Evolutionary conservation across 163 green algal genomes (phyloP), one percentile per base, ranked within the genome.

Genomic region (Chlorella variabilis): DNA sequence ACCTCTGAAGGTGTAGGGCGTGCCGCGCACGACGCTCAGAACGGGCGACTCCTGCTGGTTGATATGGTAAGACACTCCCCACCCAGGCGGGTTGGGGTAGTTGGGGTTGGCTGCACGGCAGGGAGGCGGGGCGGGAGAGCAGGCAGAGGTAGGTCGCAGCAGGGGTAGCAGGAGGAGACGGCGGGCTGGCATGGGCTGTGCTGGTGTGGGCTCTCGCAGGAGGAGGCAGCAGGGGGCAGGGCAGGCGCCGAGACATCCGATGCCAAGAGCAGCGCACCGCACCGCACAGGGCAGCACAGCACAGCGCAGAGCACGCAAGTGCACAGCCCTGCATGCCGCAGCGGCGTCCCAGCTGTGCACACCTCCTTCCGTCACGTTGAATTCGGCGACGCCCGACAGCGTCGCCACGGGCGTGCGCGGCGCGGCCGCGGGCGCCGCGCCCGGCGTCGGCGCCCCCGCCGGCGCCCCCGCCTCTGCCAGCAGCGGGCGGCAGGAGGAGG

Each of bases 61-160:
- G 6, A 87, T 31, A 33, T 78, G 45, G 51, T 79, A 77, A 31
- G 39, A 63, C 11, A 84, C 39, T 0, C 82, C 82, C 82, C 82
- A 87, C 7, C 42, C 82, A 4, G 82, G 82, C 21, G 82, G 82
- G 66, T 87, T 85, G 33, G 82, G 82, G 39, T 87, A 85, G 31
- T 85, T 78, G 5, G 38, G 41, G 49, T 87, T 85, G 48, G n/a
- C 51, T 78, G 71, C 34, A 41, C 21, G 41, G 5, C 21, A 25
- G 27, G 67, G 67, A 7, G 4, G 25, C 7, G 23, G 5, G 4
- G 7, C 0, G 34, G 34, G 33, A 25, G n/a, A 48, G 63, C 9
- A 18, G 7, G 33, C 45, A 54, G 45, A 15, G 45, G 45, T 15
- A 54, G 11, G 11, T 54, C 45, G 54, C 18, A 29, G 23, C 54